phyloP scores from a whole-genome alignment of 495 filamentous ascomycete species.

The Rhizodiscina lignyota region DNA sequence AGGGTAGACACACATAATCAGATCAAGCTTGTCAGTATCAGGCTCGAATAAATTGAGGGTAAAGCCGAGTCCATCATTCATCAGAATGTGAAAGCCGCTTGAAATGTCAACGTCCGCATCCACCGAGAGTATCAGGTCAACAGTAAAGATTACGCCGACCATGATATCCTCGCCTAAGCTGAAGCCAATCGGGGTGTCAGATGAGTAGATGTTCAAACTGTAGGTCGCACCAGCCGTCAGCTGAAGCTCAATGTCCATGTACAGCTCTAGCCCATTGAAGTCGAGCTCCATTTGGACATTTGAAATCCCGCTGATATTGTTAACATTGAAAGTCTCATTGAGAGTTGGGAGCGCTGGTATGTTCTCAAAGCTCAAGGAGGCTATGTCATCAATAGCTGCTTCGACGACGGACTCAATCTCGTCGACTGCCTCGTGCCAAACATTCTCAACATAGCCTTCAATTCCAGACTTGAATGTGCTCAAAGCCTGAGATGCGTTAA shows the following conservation, averaged over 20 bases:
- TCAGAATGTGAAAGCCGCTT: slow-evolving; percentile 36
- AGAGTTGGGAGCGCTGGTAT: slow-evolving; percentile 25
- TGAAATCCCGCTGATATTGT: slow-evolving; percentile 26
- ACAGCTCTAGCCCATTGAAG: slow-evolving; percentile 35
- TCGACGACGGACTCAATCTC: slow-evolving; percentile 2
- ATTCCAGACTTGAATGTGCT: slow-evolving; percentile 19
- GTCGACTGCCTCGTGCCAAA: slow-evolving; percentile 4
- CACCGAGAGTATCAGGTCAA: slow-evolving; percentile 32
- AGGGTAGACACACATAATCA: too few relatives aligned
- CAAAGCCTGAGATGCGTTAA: slow-evolving; percentile 24
- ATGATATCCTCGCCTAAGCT: slow-evolving; percentile 18
- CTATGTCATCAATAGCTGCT: slow-evolving; percentile 12
- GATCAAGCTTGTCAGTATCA: too few relatives aligned
- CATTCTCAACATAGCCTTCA: slow-evolving; percentile 15
- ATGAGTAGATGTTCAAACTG: slow-evolving; percentile 30
- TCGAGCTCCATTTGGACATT: slow-evolving; percentile 25
- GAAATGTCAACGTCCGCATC: slow-evolving; percentile 30
- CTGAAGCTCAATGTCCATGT: slow-evolving; percentile 30
- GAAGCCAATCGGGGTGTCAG: slow-evolving; percentile 27
- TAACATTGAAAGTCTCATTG: slow-evolving; percentile 9
- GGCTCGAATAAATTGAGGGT: too few relatives aligned
- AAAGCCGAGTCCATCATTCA: too few relatives aligned
- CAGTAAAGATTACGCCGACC: slow-evolving; percentile 25
- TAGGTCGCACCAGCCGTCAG: slow-evolving; percentile 28
- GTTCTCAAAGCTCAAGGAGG: slow-evolving; percentile 21